Evolutionary conservation across 1,284 basidiomycete genomes (phyloP).

Genomic region (Sanghuangporus sanghuang): DNA sequence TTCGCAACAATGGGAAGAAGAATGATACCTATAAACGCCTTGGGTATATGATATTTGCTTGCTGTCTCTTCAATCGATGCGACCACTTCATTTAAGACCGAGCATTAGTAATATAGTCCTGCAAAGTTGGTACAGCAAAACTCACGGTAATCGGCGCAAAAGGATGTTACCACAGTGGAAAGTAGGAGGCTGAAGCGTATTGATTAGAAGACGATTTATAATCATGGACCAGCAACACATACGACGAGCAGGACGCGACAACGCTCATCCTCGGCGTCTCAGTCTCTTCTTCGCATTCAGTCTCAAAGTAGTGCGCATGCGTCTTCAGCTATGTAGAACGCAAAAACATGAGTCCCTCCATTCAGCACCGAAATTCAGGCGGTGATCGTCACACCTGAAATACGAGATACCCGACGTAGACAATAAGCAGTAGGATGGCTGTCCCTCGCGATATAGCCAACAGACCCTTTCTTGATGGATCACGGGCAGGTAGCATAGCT

Average conservation of each 20-base stretch:
- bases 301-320: conserved; percentile 40
- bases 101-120: conserved; percentile 3
- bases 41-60: conserved; percentile 73
- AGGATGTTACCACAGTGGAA: conserved; percentile 78
- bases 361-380: neutral
- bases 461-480: conserved; percentile 45
- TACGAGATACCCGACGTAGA: conserved; percentile 78
- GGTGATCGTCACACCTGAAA: conserved; percentile 57
- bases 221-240: conserved; percentile 23
- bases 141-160: conserved; percentile 78
- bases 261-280: conserved; percentile 66
- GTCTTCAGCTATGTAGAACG: conserved; percentile 41
- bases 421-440: conserved; percentile 71
- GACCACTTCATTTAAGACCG: conserved; percentile 51
- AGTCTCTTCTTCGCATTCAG: conserved; percentile 38
- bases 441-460: conserved; percentile 82
- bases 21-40: conserved; percentile 75
- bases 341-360: neutral
- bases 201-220: neutral
- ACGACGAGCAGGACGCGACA: conserved; percentile 56
- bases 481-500: conserved; percentile 27
- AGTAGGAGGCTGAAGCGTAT: conserved; percentile 40
- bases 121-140: conserved; percentile 15
- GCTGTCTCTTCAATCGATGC: conserved; percentile 90
- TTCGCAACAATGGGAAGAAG: conserved; percentile 74